Evolutionary conservation across 2,329 filamentous ascomycete species (phyloP).

Genomic region (Byssothecium circinans): DNA sequence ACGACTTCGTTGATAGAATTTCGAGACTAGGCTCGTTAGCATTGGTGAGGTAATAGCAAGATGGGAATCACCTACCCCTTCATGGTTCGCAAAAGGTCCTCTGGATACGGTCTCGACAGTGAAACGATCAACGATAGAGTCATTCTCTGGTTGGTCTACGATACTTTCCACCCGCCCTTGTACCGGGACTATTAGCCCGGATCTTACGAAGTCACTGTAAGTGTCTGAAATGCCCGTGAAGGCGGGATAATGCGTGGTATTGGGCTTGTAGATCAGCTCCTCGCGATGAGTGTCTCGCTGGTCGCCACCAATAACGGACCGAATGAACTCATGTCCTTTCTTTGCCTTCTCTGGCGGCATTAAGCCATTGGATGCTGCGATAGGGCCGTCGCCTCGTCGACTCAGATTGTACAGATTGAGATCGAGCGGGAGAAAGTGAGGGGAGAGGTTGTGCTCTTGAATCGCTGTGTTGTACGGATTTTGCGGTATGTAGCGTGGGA

Average conservation of each 20-base stretch:
- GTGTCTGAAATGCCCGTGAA: conserved; percentile 71
- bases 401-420: conserved; percentile 70
- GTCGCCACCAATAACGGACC: conserved; percentile 48
- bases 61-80: conserved; percentile 5
- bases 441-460: conserved; percentile 46
- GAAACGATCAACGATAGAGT: conserved; percentile 11
- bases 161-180: conserved; percentile 41
- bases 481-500: conserved; percentile 57
- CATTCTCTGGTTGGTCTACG: conserved; percentile 5
- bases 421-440: conserved; percentile 72
- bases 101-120: conserved; percentile 9
- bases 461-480: conserved; percentile 22
- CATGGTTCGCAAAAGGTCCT: conserved; percentile 6
- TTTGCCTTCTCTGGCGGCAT: conserved; percentile 62
- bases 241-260: conserved; percentile 55
- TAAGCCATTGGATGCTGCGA: conserved; percentile 66
- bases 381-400: conserved; percentile 58
- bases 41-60: background rate
- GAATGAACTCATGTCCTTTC: conserved; percentile 54
- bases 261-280: conserved; percentile 44
- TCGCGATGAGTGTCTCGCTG: conserved; percentile 45
- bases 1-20: conserved; percentile 27
- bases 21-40: conserved; percentile 12
- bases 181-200: conserved; percentile 51
- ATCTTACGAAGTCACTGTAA: conserved; percentile 74